These are phyloP conservation scores for Vigna radiata DNA, from an alignment of 306 rosid genomes.

Conservation along the genomic window DNA sequence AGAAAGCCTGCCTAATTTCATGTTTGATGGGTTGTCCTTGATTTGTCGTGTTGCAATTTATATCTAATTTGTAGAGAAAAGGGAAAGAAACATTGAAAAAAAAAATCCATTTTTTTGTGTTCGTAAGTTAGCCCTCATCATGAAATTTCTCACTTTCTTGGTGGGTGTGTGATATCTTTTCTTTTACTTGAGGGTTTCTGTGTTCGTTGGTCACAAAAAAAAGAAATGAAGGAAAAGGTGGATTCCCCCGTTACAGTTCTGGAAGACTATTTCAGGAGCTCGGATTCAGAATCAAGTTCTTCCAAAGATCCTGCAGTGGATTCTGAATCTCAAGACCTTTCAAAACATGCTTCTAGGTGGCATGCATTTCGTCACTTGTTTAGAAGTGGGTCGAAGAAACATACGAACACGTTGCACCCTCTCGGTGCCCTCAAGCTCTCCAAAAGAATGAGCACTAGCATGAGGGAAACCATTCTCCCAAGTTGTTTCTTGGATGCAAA, in stretches of 20 bases:
- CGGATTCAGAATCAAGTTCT: slow-evolving; percentile 80
- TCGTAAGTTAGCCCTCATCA: slow-evolving; percentile 31
- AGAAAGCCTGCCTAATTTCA: neutral
- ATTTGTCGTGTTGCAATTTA: slow-evolving; percentile 34
- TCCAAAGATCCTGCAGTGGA: slow-evolving; percentile 57
- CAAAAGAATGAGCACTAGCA: slow-evolving; percentile 71
- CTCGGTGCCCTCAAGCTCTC: slow-evolving; percentile 60
- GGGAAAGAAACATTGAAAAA: neutral
- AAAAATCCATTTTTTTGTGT: slow-evolving; percentile 10
- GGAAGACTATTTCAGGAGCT: slow-evolving; percentile 85
- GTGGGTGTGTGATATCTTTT: slow-evolving; percentile 40
- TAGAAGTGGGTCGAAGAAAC: slow-evolving; percentile 65
- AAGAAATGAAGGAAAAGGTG: slow-evolving; percentile 69
- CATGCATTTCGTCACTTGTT: slow-evolving; percentile 57
- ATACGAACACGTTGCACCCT: slow-evolving; percentile 59
- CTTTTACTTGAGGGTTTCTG: slow-evolving; percentile 7
- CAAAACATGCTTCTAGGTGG: slow-evolving; percentile 63
- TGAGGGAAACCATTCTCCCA: slow-evolving; percentile 63
- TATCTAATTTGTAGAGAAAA: neutral
- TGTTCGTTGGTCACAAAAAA: slow-evolving; percentile 11
- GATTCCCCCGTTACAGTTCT: slow-evolving; percentile 83
- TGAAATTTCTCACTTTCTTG: slow-evolving; percentile 39
- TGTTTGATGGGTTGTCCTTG: slow-evolving; percentile 31
- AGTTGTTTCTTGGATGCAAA: slow-evolving; percentile 54
- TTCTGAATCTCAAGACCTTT: slow-evolving; percentile 47